Evolutionary conservation across 805 yeast species (phyloP).

Genomic region (Sungouiozyma ichnusensis): DNA sequence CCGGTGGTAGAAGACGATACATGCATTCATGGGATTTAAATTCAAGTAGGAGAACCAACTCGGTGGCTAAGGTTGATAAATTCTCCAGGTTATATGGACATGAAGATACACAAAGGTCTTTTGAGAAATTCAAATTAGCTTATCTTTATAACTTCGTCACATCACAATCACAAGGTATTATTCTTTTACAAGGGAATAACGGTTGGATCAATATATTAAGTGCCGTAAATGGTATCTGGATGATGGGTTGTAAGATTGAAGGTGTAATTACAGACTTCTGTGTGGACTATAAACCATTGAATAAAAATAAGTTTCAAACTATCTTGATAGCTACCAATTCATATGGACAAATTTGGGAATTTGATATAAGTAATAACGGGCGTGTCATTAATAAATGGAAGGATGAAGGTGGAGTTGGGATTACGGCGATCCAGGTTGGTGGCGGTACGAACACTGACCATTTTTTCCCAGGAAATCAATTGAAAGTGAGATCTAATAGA

Average conservation of each 20-base stretch:
- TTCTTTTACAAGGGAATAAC: conserved; percentile 71
- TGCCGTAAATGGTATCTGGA: conserved; percentile 75
- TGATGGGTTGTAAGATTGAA: conserved; percentile 79
- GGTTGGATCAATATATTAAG: conserved; percentile 87
- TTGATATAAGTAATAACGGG: conserved; percentile 39
- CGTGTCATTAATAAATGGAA: conserved; percentile 60
- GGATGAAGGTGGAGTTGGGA: conserved; percentile 78
- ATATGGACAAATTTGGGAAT: conserved; percentile 87
- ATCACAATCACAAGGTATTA: conserved; percentile 42
- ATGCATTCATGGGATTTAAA: conserved; percentile 84
- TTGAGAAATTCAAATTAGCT: conserved; percentile 76
- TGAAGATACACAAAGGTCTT: conserved; percentile 70
- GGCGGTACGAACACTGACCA: conserved; percentile 34
- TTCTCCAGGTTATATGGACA: conserved; percentile 87
- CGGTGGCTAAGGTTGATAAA: conserved; percentile 51
- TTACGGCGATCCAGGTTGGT: conserved; percentile 67
- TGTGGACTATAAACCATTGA: conserved; percentile 25
- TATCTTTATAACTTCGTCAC: conserved; percentile 25
- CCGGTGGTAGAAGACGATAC: conserved; percentile 86
- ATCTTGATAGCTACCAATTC: conserved; percentile 52
- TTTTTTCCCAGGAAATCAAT: conserved; percentile 15
- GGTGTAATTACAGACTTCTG: conserved; percentile 73
- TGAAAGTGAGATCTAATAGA: conserved; percentile 34
- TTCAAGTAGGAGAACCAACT: conserved; percentile 6
- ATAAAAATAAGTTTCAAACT: conserved; percentile 19